A percentile compares a stretch with the other conserved stretches of the same genome.
These are phyloP conservation scores for Gossypium davidsonii DNA, from an alignment of 441 rosid genomes.

Conservation along the genomic window DNA sequence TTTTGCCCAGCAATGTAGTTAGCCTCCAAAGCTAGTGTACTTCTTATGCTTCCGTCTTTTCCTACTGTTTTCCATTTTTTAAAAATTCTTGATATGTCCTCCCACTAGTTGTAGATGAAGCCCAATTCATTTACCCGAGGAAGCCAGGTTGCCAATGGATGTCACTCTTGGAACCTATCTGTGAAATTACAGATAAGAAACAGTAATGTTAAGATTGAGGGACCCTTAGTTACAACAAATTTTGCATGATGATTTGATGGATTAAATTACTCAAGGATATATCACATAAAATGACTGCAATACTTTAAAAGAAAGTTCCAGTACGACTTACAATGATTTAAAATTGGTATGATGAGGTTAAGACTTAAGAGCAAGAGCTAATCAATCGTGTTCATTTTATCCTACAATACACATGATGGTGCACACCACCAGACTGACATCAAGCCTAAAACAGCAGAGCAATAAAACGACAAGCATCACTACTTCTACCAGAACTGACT, in stretches of 20 bases:
- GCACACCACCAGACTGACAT: background rate
- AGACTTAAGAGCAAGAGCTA: background rate
- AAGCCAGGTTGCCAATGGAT: slow-evolving; percentile 6
- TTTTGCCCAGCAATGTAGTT: slow-evolving; percentile 1
- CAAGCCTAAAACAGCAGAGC: background rate
- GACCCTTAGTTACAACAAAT: background rate
- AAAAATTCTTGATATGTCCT: background rate
- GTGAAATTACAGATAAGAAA: slow-evolving; percentile 15
- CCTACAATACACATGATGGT: background rate
- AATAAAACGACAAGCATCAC: slow-evolving; percentile 1
- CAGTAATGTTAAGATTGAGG: background rate
- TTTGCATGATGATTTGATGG: background rate
- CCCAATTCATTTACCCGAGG: background rate
- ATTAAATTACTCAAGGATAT: background rate
- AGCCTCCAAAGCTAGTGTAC: slow-evolving; percentile 16
- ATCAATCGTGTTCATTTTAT: background rate
- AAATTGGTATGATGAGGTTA: background rate
- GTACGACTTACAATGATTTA: background rate
- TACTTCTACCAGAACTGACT: slow-evolving; percentile 4
- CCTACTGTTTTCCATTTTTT: background rate
- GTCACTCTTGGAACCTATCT: slow-evolving; percentile 37
- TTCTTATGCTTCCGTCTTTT: slow-evolving; percentile 3
- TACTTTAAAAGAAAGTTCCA: background rate
- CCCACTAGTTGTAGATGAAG: slow-evolving; percentile 7
- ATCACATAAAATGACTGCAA: background rate